Evolutionary conservation across 768 basidiomycete species (phyloP).

Genomic region (Tubosaeta sp.): DNA sequence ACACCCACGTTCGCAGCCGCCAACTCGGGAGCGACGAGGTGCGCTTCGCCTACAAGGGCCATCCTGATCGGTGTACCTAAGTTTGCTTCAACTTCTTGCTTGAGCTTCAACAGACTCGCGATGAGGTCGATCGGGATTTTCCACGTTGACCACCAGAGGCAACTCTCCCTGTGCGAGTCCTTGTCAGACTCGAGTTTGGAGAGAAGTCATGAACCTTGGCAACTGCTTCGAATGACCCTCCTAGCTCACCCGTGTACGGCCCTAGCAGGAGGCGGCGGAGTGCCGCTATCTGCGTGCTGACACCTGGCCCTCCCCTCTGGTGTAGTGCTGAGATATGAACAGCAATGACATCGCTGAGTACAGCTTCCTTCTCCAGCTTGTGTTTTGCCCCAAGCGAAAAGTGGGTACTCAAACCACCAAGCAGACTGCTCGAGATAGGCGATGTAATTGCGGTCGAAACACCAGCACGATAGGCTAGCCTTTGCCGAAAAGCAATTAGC

Average conservation of each 20-base stretch:
- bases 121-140: conserved; percentile 79
- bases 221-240: conserved; percentile 34
- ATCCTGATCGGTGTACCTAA: conserved; percentile 32
- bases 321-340: conserved; percentile 52
- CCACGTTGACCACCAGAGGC: conserved; percentile 63
- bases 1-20: conserved; percentile 63
- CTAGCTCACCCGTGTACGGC: conserved; percentile 22
- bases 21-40: conserved; percentile 41
- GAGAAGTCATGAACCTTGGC: conserved; percentile 23
- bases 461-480: conserved; percentile 69
- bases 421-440: conserved; percentile 51
- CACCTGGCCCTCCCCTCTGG: conserved; percentile 34
- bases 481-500: conserved; percentile 25
- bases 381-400: conserved; percentile 58
- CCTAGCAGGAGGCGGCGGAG: conserved; percentile 46
- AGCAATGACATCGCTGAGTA: conserved; percentile 62
- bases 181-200: conserved; percentile 5
- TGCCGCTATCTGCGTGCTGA: conserved; percentile 60
- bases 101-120: conserved; percentile 60
- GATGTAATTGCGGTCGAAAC: conserved; percentile 66
- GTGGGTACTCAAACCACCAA: conserved; percentile 58
- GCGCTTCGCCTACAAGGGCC: conserved; percentile 59
- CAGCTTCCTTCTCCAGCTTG: conserved; percentile 55
- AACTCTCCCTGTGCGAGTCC: conserved; percentile 43
- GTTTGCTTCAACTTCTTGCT: conserved; percentile 45